A percentile compares a stretch with the other conserved stretches of the same genome.
These are phyloP conservation scores for Sarocladium strictum DNA, from an alignment of 2,329 filamentous ascomycete genomes.

Conservation along the genomic window DNA sequence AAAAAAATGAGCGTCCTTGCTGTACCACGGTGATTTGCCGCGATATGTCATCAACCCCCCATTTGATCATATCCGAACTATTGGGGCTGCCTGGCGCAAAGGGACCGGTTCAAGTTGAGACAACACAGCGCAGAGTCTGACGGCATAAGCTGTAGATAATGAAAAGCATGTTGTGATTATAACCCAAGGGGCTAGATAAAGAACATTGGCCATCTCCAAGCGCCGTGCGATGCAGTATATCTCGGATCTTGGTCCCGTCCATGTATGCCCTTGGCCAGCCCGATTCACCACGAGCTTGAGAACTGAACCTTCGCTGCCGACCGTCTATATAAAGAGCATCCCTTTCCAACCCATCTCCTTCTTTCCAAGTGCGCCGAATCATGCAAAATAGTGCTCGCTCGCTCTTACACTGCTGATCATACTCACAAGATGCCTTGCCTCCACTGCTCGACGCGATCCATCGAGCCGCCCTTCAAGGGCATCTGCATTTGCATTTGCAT, in stretches of 20 bases:
- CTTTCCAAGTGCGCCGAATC: constrained; percentile 3
- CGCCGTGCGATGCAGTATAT: constrained; percentile 1
- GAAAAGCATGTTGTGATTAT: too few relatives aligned
- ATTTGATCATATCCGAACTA: too few relatives aligned
- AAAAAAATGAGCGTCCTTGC: too few relatives aligned
- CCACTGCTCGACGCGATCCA: constrained; percentile 37
- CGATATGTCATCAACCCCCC: too few relatives aligned
- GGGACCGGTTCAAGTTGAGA: too few relatives aligned
- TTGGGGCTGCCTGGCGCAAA: too few relatives aligned
- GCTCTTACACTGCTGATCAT: background rate
- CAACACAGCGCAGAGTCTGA: too few relatives aligned
- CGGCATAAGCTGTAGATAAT: too few relatives aligned
- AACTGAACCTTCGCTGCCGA: background rate
- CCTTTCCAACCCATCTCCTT: background rate
- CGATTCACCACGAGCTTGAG: background rate
- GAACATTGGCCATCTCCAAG: background rate
- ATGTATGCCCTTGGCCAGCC: background rate
- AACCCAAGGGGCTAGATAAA: background rate
- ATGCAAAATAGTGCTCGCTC: constrained; percentile 5
- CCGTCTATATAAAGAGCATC: background rate
- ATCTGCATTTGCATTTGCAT: constrained; percentile 20
- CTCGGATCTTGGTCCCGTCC: background rate
- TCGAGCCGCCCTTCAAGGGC: constrained; percentile 16
- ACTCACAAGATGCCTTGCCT: constrained; percentile 28
- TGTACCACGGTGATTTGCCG: too few relatives aligned